Evolutionary conservation across 2,329 filamentous ascomycete species (phyloP).

Genomic region (Simplicillium sp.): DNA sequence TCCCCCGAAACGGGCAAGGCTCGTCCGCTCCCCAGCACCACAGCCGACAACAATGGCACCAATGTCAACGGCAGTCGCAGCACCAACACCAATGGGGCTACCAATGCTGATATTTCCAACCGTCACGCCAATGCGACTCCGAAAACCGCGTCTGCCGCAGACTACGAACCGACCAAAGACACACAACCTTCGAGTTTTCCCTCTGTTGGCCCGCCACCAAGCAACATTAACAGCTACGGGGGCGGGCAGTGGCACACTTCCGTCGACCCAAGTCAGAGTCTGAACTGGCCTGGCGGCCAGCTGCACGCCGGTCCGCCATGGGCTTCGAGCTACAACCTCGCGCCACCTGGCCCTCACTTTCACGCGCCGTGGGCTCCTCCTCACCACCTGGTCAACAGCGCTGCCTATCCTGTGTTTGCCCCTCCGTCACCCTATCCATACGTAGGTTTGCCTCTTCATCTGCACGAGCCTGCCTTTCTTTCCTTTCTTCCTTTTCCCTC

Average conservation of each 20-base stretch:
- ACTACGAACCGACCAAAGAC: neutral
- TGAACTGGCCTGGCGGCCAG: constrained; percentile 1
- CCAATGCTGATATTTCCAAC: too few relatives aligned
- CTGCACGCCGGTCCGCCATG: neutral
- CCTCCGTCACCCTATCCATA: neutral
- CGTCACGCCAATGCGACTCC: too few relatives aligned
- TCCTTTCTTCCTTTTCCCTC: neutral
- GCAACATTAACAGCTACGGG: constrained; percentile 1
- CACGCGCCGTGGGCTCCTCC: neutral
- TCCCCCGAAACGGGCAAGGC: too few relatives aligned
- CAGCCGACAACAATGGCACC: too few relatives aligned
- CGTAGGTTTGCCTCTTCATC: constrained; percentile 1
- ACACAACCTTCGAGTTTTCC: constrained; percentile 7
- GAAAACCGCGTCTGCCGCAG: too few relatives aligned
- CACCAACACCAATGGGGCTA: too few relatives aligned
- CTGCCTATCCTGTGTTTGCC: constrained; percentile 4
- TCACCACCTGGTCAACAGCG: constrained; percentile 6
- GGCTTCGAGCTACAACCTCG: neutral
- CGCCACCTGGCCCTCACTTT: constrained; percentile 5
- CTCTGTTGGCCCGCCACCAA: constrained; percentile 3
- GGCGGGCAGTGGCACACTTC: constrained; percentile 5
- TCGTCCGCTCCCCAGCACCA: too few relatives aligned
- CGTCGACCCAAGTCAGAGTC: constrained; percentile 4
- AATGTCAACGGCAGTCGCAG: too few relatives aligned
- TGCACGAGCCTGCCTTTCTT: neutral